A percentile compares a stretch with the other conserved stretches of the same genome.
These are phyloP conservation scores for Datura wrightii DNA, from an alignment of 257 asterid species.

Conservation along the genomic window DNA sequence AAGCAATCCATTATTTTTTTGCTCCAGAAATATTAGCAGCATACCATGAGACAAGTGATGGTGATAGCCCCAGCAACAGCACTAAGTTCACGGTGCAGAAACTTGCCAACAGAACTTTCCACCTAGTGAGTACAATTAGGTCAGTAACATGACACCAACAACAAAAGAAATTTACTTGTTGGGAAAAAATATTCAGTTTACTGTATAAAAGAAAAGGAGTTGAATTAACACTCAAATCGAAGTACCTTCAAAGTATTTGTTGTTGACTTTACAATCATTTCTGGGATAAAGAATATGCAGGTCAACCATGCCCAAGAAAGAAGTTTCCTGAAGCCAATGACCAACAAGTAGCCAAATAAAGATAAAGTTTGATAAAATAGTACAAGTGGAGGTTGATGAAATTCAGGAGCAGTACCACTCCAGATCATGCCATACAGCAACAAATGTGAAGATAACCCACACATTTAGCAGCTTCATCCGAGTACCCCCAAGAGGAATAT, in stretches of 20 bases:
- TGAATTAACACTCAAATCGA: constrained; percentile 28
- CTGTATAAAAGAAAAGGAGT: constrained; percentile 1
- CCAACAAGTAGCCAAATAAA: constrained; percentile 36
- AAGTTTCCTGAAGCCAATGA: constrained; percentile 75
- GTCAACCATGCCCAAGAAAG: constrained; percentile 99
- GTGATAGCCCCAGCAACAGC: constrained; percentile 97
- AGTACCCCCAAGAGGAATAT: constrained; percentile 96
- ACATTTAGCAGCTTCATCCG: constrained; percentile 84
- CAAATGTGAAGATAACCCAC: constrained; percentile 97
- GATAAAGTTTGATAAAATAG: constrained; percentile 21
- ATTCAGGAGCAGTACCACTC: constrained; percentile 70
- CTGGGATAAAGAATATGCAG: constrained; percentile 90
- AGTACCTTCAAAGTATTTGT: constrained; percentile 68
- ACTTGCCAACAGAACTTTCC: constrained; percentile 65
- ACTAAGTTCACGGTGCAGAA: constrained; percentile 82
- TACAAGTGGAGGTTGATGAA: constrained; percentile 31
- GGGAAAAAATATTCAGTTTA: neutral
- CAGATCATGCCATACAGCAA: constrained; percentile 95
- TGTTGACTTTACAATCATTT: constrained; percentile 80
- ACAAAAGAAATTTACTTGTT: constrained; percentile 26
- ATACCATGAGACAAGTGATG: constrained; percentile 91
- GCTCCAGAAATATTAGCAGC: constrained; percentile 44
- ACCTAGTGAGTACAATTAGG: constrained; percentile 48
- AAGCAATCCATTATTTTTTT: constrained; percentile 24
- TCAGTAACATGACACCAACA: constrained; percentile 34